Conservation (phyloP, 768 basidiomycete species). For the Phylloporus arenicola region DNA sequence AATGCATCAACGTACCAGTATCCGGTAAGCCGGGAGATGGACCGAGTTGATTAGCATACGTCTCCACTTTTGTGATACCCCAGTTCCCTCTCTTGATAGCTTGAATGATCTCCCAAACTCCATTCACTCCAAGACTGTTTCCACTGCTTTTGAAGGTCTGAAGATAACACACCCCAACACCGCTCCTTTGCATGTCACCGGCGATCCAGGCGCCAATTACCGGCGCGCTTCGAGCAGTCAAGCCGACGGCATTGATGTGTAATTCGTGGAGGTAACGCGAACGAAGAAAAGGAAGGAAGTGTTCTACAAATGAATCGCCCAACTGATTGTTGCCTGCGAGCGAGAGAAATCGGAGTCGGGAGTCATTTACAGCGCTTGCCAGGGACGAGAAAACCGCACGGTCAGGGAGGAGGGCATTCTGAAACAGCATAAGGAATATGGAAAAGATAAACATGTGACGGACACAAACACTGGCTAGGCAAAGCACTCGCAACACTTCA, state of each 20-base stretch:
- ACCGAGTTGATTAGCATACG: slow-evolving; percentile 40
- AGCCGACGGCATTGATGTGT: slow-evolving; percentile 44
- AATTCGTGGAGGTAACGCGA: slow-evolving; percentile 46
- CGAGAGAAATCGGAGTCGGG: slow-evolving; percentile 45
- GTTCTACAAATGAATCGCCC: slow-evolving; percentile 43
- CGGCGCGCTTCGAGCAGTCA: slow-evolving; percentile 42
- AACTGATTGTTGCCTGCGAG: slow-evolving; percentile 46
- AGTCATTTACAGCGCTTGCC: slow-evolving; percentile 48
- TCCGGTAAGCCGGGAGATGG: slow-evolving; percentile 5
- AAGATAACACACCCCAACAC: slow-evolving; percentile 35
- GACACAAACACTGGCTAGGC: slow-evolving; percentile 50
- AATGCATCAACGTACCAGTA: slow-evolving; percentile 4
- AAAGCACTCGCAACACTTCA: slow-evolving; percentile 38
- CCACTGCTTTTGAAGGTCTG: slow-evolving; percentile 49
- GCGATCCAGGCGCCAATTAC: slow-evolving; percentile 46
- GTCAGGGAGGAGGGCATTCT: slow-evolving; percentile 41
- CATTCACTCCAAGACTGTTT: slow-evolving; percentile 48
- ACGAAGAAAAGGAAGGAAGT: slow-evolving; percentile 46
- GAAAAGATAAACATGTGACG: not conserved
- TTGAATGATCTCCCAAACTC: slow-evolving; percentile 42
- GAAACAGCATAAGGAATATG: slow-evolving; percentile 15
- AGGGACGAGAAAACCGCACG: slow-evolving; percentile 35
- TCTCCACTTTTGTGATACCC: slow-evolving; percentile 43
- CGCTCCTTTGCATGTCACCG: slow-evolving; percentile 22
- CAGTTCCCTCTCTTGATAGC: slow-evolving; percentile 48